Evolutionary conservation across 2,329 filamentous ascomycete species (phyloP).

Genomic region (Colletotrichum musicola): DNA sequence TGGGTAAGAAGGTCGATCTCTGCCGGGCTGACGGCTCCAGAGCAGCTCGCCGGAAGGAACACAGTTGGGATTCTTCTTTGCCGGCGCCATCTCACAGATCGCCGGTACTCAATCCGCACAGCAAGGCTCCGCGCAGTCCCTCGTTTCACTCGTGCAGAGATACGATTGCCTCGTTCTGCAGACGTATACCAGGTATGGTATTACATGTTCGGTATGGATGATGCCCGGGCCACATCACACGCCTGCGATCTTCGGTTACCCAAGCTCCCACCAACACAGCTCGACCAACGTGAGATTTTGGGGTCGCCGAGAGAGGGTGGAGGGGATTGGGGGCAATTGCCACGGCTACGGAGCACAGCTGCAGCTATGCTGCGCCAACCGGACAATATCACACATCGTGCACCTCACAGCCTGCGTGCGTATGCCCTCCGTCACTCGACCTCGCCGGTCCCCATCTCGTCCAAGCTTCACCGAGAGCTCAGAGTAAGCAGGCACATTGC

Average conservation of each 20-base stretch:
- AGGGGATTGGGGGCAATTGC: neutral
- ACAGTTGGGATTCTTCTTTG: neutral
- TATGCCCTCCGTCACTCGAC: conserved; percentile 8
- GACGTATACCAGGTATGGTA: no score
- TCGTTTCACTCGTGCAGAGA: neutral
- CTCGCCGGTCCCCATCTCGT: neutral
- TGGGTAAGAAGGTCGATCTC: conserved; percentile 28
- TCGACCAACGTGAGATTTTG: conserved; percentile 38
- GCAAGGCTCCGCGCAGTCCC: neutral
- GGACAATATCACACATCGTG: neutral
- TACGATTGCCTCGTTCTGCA: no score
- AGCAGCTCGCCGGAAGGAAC: neutral
- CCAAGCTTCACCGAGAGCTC: conserved; percentile 1
- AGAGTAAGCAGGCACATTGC: neutral
- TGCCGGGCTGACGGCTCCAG: conserved; percentile 16
- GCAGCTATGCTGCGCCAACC: neutral
- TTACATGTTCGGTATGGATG: no score
- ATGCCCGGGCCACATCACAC: no score
- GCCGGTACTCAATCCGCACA: neutral
- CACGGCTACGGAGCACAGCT: neutral
- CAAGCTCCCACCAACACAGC: neutral
- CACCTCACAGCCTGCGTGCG: conserved; percentile 7
- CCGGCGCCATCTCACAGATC: neutral
- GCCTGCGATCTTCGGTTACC: neutral
- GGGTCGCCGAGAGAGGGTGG: conserved; percentile 6